Evolutionary conservation across 768 basidiomycete species (phyloP).

Genomic region (Chalciporus sphaerocephalus): DNA sequence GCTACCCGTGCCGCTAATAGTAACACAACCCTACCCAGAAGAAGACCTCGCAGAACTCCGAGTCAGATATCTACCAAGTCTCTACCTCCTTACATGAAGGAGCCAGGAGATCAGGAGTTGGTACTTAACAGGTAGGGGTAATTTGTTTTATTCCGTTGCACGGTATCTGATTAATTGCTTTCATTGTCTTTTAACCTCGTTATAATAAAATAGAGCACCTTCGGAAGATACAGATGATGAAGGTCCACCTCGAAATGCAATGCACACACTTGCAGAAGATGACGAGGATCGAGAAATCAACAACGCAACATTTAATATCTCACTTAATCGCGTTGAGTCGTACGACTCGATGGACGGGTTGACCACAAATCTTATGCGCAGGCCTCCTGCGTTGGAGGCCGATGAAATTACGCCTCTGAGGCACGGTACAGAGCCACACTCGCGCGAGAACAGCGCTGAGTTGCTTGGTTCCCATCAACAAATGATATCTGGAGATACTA

Average conservation of each 20-base stretch:
- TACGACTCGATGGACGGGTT: constrained; percentile 23
- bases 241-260: constrained; percentile 1
- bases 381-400: constrained; percentile 10
- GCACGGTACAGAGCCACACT: constrained; percentile 16
- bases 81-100: constrained; percentile 76
- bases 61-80: constrained; percentile 79
- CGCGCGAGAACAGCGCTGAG: constrained; percentile 20
- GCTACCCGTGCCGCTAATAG: constrained; percentile 13
- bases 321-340: constrained; percentile 23
- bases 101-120: constrained; percentile 78
- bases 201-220: constrained; percentile 22
- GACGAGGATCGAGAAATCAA: constrained; percentile 17
- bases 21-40: constrained; percentile 5
- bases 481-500: constrained; percentile 2
- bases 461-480: constrained; percentile 18
- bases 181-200: background rate
- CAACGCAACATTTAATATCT: constrained; percentile 11
- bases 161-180: background rate
- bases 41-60: constrained; percentile 55
- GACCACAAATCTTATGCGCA: constrained; percentile 20
- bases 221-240: constrained; percentile 25
- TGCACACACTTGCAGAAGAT: constrained; percentile 20
- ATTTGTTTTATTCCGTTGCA: background rate
- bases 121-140: constrained; percentile 53
- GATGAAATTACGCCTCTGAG: background rate